These are phyloP conservation scores for Solanum pennellii DNA, from an alignment of 257 asterid genomes.

Conservation along the genomic window DNA sequence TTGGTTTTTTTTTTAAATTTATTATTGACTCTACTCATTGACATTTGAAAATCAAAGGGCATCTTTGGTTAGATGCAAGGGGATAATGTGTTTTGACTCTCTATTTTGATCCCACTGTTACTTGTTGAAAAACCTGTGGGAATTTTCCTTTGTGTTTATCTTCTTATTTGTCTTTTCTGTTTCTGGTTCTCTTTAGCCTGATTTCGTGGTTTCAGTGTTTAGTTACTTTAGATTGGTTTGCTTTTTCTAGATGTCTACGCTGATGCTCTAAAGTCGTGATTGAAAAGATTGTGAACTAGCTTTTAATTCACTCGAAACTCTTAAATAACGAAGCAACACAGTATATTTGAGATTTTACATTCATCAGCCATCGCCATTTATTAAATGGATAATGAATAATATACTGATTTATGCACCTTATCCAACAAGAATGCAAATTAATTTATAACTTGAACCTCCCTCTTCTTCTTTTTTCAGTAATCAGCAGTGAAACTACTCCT, in stretches of 20 bases:
- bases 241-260: not conserved
- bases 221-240: not conserved
- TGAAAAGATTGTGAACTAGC: not conserved
- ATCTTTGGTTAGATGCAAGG: not conserved
- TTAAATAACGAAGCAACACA: not conserved
- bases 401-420: not conserved
- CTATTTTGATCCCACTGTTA: not conserved
- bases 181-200: not conserved
- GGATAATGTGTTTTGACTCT: not conserved
- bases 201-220: not conserved
- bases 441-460: not conserved
- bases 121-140: not conserved
- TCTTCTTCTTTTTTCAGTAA: not conserved
- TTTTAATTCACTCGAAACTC: not conserved
- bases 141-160: not conserved
- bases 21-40: not conserved
- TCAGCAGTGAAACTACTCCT: not conserved
- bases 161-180: not conserved
- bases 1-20: not conserved
- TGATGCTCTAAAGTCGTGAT: not conserved
- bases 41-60: not conserved
- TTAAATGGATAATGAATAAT: not conserved
- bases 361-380: not conserved
- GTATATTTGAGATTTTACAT: not conserved
- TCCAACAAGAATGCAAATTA: not conserved